These are phyloP conservation scores for Polyrhizophydium stewartii DNA, from an alignment of 371 early-diverging fungal genomes.

Conservation along the genomic window DNA sequence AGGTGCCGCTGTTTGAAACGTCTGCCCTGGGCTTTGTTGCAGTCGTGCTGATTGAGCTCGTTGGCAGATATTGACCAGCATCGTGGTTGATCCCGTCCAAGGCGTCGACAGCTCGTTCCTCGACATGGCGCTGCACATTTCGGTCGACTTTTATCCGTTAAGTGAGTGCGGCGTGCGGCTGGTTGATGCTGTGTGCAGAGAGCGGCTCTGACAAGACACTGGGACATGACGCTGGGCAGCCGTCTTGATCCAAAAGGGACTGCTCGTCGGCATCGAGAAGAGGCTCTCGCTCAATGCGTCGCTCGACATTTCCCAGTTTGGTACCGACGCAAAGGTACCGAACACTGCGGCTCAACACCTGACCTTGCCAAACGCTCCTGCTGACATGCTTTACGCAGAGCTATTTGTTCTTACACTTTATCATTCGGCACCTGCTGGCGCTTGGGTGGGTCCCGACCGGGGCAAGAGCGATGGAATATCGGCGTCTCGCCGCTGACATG, in stretches of 20 bases:
- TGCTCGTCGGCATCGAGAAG: slow-evolving; percentile 76
- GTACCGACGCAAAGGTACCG: slow-evolving; percentile 63
- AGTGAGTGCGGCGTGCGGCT: slow-evolving; percentile 39
- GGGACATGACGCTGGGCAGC: slow-evolving; percentile 37
- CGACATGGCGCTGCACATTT: slow-evolving; percentile 3
- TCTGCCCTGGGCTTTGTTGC: too few species aligned
- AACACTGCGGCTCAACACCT: not conserved
- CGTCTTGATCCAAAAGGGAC: slow-evolving; percentile 67
- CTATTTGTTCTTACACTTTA: slow-evolving; percentile 68
- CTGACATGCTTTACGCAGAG: slow-evolving; percentile 46
- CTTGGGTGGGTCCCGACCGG: slow-evolving; percentile 9
- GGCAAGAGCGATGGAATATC: too few species aligned
- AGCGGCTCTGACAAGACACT: not conserved
- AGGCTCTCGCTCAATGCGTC: slow-evolving; percentile 52
- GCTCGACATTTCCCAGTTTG: slow-evolving; percentile 59
- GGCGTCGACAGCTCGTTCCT: slow-evolving; percentile 1
- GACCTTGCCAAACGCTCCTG: not conserved
- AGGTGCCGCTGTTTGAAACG: slow-evolving; percentile 34
- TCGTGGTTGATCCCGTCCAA: slow-evolving; percentile 1
- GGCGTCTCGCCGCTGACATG: not conserved
- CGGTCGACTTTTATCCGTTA: slow-evolving; percentile 75
- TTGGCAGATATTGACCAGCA: slow-evolving; percentile 10
- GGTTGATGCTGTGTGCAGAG: not conserved
- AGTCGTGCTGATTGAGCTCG: too few species aligned
- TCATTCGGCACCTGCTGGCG: slow-evolving; percentile 61